Base-by-base conservation (phyloP, 164 flowering plant genomes). In the Vitis riparia region DNA sequence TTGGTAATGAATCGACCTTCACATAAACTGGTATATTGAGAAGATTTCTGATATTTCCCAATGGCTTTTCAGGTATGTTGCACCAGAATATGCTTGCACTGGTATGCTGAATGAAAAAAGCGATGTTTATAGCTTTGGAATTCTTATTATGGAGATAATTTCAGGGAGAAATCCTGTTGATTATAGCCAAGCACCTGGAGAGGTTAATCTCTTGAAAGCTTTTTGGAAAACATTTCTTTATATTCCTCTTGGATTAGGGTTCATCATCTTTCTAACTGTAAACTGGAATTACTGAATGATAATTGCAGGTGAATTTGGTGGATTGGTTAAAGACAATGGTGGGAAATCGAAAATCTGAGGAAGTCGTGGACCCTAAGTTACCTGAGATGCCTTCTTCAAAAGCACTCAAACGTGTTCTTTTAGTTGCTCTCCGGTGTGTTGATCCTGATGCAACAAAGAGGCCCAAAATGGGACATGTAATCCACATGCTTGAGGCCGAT, bases 21-120 rank as follows among this genome's bases (percentile, higher is more conserved):
- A 47, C n/a, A 8, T 12, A 4, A 52, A 7, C 6, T 19, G 9
- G 44, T 9, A 50, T 30, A 8, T 7, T 51, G 23, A 37, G 14
- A 47, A 55, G 8, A 11, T 58, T 16, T 16, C 49, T 51, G 13
- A 19, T 59, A 51, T 51, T 13, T 53, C 17, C 51, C 27, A 5
- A 52, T 70, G 53, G 13, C 49, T 44, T 59, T 70, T 62, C 66
- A 95, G 99, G 50, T 95, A 95, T 79, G 98, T 95, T 61, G 98
- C 99, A 15, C 99, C 99, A 13, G 99, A 95, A 75, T 92, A 95
- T 82, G 99, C 99, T 64, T 87, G 98, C 81, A 93, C 99, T 48
- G 99, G 99, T 59, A 91, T 95, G 99, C 78, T 95, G 80, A 93
- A 81, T 69, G 99, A 93, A 80, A 91, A 86, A 81, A 93, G 98